Conservation (phyloP, 2,329 filamentous ascomycete species). For the Clonostachys byssicola region DNA sequence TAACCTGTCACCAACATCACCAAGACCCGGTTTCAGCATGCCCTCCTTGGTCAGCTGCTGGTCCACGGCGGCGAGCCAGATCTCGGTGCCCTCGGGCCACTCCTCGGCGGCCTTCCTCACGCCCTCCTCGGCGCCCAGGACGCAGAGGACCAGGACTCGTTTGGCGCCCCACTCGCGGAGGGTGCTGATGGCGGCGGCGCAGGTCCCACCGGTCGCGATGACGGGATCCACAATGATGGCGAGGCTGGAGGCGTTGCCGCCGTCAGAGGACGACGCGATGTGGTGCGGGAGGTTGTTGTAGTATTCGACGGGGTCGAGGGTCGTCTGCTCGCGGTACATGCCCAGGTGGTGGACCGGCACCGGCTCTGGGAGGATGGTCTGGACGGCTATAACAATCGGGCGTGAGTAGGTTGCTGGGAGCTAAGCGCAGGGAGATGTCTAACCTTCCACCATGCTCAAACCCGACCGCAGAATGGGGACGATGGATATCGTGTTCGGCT, state of each 20-base stretch:
- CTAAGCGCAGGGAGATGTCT: conserved; percentile 6
- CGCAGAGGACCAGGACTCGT: conserved; percentile 69
- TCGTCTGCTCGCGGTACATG: conserved; percentile 85
- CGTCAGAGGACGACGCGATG: conserved; percentile 30
- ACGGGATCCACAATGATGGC: conserved; percentile 88
- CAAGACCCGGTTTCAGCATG: conserved; percentile 87
- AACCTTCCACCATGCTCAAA: conserved; percentile 84
- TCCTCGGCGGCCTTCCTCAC: conserved; percentile 66
- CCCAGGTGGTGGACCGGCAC: conserved; percentile 91
- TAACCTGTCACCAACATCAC: conserved; percentile 85
- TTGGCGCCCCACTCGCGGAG: conserved; percentile 89
- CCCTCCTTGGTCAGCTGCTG: conserved; percentile 68
- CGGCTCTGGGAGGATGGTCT: conserved; percentile 74
- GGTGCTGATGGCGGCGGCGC: conserved; percentile 83
- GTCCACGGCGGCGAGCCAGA: conserved; percentile 84
- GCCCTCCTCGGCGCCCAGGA: conserved; percentile 72
- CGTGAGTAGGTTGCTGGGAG: neutral
- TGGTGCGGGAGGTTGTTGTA: conserved; percentile 95
- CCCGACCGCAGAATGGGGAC: conserved; percentile 93
- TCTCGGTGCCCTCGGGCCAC: conserved; percentile 73
- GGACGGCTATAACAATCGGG: conserved; percentile 52
- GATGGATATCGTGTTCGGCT: conserved; percentile 67
- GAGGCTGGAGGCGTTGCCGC: conserved; percentile 40
- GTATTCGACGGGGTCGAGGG: conserved; percentile 89
- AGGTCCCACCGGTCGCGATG: conserved; percentile 90